Percentiles rank a stretch among this genome's conserved stretches.
These are phyloP conservation scores for Ascoidea tarda DNA, from an alignment of 805 yeast genomes.

Conservation along the genomic window DNA sequence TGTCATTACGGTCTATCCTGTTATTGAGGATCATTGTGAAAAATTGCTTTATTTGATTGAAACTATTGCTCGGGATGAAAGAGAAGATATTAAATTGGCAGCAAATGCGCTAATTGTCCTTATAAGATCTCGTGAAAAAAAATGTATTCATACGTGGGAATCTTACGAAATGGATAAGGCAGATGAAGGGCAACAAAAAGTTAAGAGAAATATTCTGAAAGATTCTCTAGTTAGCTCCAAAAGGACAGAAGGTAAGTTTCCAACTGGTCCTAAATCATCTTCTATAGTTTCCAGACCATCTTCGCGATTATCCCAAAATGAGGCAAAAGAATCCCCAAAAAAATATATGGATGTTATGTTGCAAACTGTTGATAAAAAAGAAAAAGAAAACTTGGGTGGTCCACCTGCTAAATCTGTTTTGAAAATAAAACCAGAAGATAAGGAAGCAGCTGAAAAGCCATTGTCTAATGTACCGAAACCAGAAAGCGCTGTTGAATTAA, in stretches of 20 bases:
- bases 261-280: background rate
- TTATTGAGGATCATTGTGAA: slow-evolving; percentile 52
- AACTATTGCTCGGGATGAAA: slow-evolving; percentile 36
- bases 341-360: background rate
- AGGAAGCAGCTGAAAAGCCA: background rate
- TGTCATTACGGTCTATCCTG: slow-evolving; percentile 49
- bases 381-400: background rate
- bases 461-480: background rate
- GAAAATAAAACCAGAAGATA: background rate
- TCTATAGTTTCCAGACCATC: background rate
- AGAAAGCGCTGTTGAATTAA: background rate
- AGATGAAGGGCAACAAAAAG: slow-evolving; percentile 15
- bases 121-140: slow-evolving; percentile 36
- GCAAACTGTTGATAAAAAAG: background rate
- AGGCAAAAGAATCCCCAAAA: background rate
- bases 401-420: background rate
- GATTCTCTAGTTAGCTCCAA: slow-evolving; percentile 9
- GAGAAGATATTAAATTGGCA: slow-evolving; percentile 75
- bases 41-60: slow-evolving; percentile 31
- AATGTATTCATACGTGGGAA: slow-evolving; percentile 41
- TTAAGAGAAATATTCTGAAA: slow-evolving; percentile 4
- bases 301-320: background rate
- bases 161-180: slow-evolving; percentile 36
- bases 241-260: background rate
- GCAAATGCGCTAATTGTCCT: slow-evolving; percentile 60